Percentiles rank a stretch among this genome's conserved stretches.
Conservation (phyloP, 208 protist genomes). For the Phytomonas sp. region DNA sequence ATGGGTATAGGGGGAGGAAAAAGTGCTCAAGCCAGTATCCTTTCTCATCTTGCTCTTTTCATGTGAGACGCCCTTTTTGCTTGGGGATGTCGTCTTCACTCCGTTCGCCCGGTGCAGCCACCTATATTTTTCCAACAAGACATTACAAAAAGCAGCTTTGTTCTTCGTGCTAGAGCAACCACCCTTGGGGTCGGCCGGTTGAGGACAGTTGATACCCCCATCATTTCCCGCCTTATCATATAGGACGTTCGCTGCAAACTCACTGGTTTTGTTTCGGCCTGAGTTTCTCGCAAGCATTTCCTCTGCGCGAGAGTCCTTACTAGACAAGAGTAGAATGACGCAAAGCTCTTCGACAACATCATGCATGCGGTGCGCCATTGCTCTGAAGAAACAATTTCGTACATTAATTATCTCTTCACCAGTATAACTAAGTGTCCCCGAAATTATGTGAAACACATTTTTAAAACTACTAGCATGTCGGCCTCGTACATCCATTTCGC, state of each 20-base stretch:
- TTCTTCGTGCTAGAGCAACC: background rate
- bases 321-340: background rate
- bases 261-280: background rate
- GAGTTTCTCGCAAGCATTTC: background rate
- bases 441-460: background rate
- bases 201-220: background rate
- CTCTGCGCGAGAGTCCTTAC: background rate
- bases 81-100: background rate
- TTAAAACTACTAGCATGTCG: background rate
- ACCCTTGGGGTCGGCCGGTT: background rate
- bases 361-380: background rate
- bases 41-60: background rate
- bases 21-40: background rate
- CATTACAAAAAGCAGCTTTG: background rate
- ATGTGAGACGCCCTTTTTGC: background rate
- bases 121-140: background rate
- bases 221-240: background rate
- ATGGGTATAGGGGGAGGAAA: background rate
- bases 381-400: background rate
- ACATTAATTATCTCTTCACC: background rate
- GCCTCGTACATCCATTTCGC: background rate
- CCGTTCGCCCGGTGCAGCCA: background rate
- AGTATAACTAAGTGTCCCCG: background rate
- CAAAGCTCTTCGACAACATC: background rate
- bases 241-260: background rate